Evolutionary conservation across 805 yeast genomes (phyloP), one percentile per base, ranked within the genome.

Genomic region (Saccharomyces kudriavzevii): DNA sequence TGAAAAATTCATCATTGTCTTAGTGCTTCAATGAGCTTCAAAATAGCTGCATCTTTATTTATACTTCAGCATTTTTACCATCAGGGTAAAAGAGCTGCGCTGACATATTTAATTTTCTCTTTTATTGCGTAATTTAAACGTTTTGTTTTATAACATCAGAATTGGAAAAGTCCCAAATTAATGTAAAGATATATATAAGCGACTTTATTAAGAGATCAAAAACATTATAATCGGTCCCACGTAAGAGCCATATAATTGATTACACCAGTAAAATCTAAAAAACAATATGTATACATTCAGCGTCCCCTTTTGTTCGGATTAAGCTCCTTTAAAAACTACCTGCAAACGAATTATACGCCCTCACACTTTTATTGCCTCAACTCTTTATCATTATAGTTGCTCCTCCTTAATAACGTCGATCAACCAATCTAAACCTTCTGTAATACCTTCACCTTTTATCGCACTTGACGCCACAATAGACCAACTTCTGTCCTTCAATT

Each of bases 391-490:
- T 52, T 72, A 87, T 74, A 89, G 73, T 69, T 89, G 96, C 73
- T 91, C 98, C 63, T 92, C 98, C 67, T 87, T 87, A 58, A 94
- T 90, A 40, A 90, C 97, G 65, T 94, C 97, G 63, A 88, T 90
- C 60, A 91, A 74, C 99, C 99, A 92, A 70, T 92, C 98, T 65
- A 92, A 78, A 50, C 98, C 98, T 73, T 91, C 97, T 14, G 89
- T 84, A 62, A 91, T 79, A 45, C 98, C 98, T 68, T 91, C 97
- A 49, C 98, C 98, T 58, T 89, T 86, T 52, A 91, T 81, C 10
- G 98, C 98, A 73, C 96, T 86, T 60, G 96, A 87, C 1, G 97
- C 96, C 53, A 92, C 96, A 60, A 92, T 91, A 62, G 96, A 88
- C 98, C 98, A 91, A 67, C 95, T 87, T 70, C 98, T 81, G 70